Conservation (phyloP, 2,329 filamentous ascomycete species). For the Fusarium tjaetaba region DNA sequence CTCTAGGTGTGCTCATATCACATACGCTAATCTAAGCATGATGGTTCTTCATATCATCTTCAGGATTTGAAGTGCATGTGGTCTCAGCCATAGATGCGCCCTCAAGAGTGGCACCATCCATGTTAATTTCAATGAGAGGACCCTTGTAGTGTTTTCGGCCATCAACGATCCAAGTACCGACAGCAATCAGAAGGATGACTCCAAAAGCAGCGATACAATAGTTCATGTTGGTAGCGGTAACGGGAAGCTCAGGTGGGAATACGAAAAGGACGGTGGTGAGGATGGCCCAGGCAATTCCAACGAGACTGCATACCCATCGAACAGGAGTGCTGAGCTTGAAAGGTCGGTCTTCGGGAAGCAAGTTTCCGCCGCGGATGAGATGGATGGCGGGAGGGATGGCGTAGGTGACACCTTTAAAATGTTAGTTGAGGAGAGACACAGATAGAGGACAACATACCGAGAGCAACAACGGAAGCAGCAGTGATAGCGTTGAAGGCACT, state of each 20-base stretch:
- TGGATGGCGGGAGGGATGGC: slow-evolving; percentile 79
- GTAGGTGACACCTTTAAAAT: slow-evolving; percentile 65
- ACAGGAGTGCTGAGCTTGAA: slow-evolving; percentile 51
- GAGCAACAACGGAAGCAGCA: slow-evolving; percentile 76
- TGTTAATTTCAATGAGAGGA: slow-evolving; percentile 38
- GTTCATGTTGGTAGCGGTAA: slow-evolving; percentile 75
- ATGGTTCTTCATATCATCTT: slow-evolving; percentile 23
- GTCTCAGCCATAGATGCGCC: slow-evolving; percentile 33
- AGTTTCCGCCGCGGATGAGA: slow-evolving; percentile 70
- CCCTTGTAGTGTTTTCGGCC: slow-evolving; percentile 60
- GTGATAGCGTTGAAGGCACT: slow-evolving; percentile 78
- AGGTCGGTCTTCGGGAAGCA: slow-evolving; percentile 63
- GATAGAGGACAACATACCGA: slow-evolving; percentile 50
- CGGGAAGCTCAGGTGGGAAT: slow-evolving; percentile 74
- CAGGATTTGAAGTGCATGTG: slow-evolving; percentile 26
- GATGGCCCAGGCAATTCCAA: slow-evolving; percentile 71
- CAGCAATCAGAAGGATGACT: slow-evolving; percentile 57
- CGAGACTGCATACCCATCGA: slow-evolving; percentile 51
- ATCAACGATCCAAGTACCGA: slow-evolving; percentile 58
- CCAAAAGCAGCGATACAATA: slow-evolving; percentile 61
- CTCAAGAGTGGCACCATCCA: slow-evolving; percentile 25
- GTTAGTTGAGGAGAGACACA: slow-evolving; percentile 40
- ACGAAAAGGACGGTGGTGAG: slow-evolving; percentile 81
- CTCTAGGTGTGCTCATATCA: not conserved
- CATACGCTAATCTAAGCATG: not conserved